These are phyloP conservation scores for Fusarium sp. DNA, from an alignment of 2,329 filamentous ascomycete genomes.

Conservation along the genomic window DNA sequence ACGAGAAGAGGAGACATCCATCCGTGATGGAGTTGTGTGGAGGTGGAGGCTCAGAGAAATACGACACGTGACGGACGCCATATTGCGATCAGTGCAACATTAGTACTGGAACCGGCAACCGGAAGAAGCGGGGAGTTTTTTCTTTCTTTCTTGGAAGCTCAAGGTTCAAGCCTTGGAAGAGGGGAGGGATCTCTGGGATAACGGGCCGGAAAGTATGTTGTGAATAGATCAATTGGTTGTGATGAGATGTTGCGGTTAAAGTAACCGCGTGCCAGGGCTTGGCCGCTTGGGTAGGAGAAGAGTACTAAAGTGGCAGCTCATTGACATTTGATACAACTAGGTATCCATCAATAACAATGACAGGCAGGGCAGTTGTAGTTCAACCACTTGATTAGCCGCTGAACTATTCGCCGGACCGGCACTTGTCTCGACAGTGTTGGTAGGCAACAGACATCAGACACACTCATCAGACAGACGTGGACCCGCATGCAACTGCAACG, in stretches of 20 bases:
- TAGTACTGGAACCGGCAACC: neutral
- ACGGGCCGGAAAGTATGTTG: neutral
- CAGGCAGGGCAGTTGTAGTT: slow-evolving; percentile 1
- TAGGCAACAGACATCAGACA: neutral
- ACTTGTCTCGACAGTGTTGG: slow-evolving; percentile 1
- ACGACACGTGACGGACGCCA: slow-evolving; percentile 32
- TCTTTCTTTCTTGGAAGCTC: neutral
- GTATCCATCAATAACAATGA: neutral
- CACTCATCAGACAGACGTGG: slow-evolving; percentile 2
- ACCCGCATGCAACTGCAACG: slow-evolving; percentile 16
- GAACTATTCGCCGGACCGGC: slow-evolving; percentile 6
- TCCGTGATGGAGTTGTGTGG: slow-evolving; percentile 8
- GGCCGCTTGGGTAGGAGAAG: neutral
- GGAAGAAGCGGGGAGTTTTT: neutral
- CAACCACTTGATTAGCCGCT: slow-evolving; percentile 12
- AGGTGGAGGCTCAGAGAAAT: slow-evolving; percentile 14
- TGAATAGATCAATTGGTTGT: slow-evolving; percentile 1
- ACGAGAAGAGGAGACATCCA: neutral
- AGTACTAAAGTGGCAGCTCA: neutral
- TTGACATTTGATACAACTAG: neutral
- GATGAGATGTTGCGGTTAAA: neutral
- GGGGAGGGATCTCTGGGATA: neutral
- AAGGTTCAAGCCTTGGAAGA: neutral
- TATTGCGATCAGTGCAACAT: neutral
- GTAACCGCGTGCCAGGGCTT: neutral